Evolutionary conservation across 2,329 filamentous ascomycete genomes (phyloP).

Genomic region (Xylaria sp.): DNA sequence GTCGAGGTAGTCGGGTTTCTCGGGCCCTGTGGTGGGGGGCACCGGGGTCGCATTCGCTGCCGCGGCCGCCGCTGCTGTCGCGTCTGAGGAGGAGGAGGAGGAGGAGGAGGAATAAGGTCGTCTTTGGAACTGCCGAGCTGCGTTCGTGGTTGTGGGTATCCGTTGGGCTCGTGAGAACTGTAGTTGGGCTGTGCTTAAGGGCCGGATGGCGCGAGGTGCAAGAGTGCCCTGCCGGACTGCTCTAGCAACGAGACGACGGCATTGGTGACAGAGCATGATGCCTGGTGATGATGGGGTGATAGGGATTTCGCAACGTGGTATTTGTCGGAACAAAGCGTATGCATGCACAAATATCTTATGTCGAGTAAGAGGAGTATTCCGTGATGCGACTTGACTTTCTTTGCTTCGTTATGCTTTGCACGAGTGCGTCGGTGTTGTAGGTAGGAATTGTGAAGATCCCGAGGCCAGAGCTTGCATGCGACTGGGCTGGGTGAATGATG

Average conservation of each 20-base stretch:
- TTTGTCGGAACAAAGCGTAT: background rate
- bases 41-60: constrained; percentile 32
- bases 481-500: too few species aligned
- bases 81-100: constrained; percentile 31
- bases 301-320: background rate
- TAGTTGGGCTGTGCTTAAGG: background rate
- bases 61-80: too few species aligned
- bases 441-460: background rate
- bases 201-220: background rate
- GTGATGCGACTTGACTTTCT: too few species aligned
- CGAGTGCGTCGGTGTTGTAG: background rate
- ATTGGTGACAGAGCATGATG: background rate
- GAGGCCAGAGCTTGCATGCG: background rate
- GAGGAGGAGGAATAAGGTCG: constrained; percentile 33
- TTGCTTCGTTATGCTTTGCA: too few species aligned
- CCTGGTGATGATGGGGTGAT: background rate
- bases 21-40: constrained; percentile 23
- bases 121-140: background rate
- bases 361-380: too few species aligned
- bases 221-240: background rate
- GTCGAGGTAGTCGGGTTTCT: constrained; percentile 55
- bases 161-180: background rate
- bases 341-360: background rate
- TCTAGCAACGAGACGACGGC: background rate
- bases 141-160: background rate